phyloP scores from a whole-genome alignment of 495 filamentous ascomycete species.

The Aspergillus indologenus region DNA sequence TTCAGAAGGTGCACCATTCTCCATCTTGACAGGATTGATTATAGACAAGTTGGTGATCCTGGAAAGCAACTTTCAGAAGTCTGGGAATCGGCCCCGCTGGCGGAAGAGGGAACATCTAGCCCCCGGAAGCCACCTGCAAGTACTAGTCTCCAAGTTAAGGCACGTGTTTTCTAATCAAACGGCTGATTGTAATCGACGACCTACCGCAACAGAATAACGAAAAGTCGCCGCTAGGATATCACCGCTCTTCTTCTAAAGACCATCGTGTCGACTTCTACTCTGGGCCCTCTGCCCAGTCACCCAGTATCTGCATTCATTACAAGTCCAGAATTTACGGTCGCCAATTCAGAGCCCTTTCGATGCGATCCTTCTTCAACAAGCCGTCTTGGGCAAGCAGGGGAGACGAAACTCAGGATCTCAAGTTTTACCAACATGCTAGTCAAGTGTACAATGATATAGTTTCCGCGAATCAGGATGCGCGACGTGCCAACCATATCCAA shows the following conservation, averaged over 20 bases:
- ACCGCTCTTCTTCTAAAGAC: too few relatives aligned
- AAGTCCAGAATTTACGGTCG: neutral
- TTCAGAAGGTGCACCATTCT: conserved; percentile 65
- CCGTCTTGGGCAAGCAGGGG: conserved; percentile 53
- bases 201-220: too few relatives aligned
- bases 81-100: neutral
- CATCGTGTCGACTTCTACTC: too few relatives aligned
- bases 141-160: too few relatives aligned
- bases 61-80: neutral
- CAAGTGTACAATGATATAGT: conserved; percentile 60
- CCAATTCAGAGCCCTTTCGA: conserved; percentile 20
- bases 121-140: too few relatives aligned
- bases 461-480: conserved; percentile 47
- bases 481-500: conserved; percentile 15
- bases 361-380: conserved; percentile 66
- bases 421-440: conserved; percentile 66
- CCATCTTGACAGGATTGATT: conserved; percentile 48
- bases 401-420: conserved; percentile 42
- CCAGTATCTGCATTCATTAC: neutral
- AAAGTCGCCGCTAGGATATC: too few relatives aligned
- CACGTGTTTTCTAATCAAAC: neutral
- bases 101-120: too few relatives aligned
- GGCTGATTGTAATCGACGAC: too few relatives aligned
- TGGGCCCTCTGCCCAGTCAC: too few relatives aligned
- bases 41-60: neutral